These are phyloP conservation scores for Climacium dendroides DNA, from an alignment of 225 moss, liverwort and hornwort genomes.

Conservation along the genomic window DNA sequence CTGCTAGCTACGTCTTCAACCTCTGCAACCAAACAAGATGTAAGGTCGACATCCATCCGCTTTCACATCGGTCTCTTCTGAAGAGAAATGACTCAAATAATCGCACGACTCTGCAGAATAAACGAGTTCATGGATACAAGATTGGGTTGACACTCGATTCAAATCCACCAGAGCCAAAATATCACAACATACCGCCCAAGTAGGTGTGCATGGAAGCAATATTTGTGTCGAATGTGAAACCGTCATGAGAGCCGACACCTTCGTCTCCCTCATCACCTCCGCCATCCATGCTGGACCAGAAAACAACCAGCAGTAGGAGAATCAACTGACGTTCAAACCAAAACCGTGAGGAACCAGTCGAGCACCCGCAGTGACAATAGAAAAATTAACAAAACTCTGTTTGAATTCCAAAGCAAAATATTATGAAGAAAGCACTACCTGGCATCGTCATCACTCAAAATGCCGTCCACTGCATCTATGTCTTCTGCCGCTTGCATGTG, in stretches of 20 bases:
- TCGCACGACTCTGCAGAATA: background rate
- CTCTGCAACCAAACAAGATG: slow-evolving; percentile 22
- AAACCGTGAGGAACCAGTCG: background rate
- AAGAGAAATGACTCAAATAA: background rate
- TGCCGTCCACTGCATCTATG: slow-evolving; percentile 47
- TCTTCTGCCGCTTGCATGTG: slow-evolving; percentile 73
- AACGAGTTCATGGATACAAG: background rate
- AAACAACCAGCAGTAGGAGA: background rate
- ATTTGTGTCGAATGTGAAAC: slow-evolving; percentile 38
- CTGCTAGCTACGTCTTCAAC: slow-evolving; percentile 57
- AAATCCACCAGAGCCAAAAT: background rate
- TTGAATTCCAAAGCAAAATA: background rate
- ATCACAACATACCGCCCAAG: slow-evolving; percentile 18
- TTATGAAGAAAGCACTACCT: slow-evolving; percentile 17
- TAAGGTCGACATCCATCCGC: background rate
- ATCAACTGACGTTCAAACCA: background rate
- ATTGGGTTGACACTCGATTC: background rate
- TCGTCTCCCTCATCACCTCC: slow-evolving; percentile 16
- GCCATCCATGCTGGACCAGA: slow-evolving; percentile 24
- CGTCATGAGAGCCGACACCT: slow-evolving; percentile 17
- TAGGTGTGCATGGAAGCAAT: slow-evolving; percentile 47
- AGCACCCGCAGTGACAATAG: background rate
- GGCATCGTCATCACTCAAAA: slow-evolving; percentile 52
- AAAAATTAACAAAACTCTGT: background rate
- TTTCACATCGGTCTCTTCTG: background rate